Base-by-base conservation (phyloP, 108 stramenopile genomes). In the Pseudonitzschia multiseries region DNA sequence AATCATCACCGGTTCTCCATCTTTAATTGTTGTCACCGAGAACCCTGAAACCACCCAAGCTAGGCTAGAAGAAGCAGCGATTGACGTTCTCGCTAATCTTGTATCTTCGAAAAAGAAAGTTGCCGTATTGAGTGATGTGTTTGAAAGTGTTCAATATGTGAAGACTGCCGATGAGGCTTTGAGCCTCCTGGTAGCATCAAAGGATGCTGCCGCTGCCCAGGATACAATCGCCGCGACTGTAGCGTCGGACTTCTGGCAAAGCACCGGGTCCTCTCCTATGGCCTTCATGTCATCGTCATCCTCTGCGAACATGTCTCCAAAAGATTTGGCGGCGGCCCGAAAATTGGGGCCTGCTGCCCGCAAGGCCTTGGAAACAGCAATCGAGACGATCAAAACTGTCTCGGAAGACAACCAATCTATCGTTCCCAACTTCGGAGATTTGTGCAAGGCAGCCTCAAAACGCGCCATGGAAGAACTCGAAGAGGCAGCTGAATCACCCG, bases 341-440 rank as follows among this genome's bases (percentile, higher is more conserved):
- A 46, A 80, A 28, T 65, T 90, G 40, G 84, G 81, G 64, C 84
- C 88, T 21, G 63, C 77, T 9, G 81, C 84, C 33, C 79, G 69
- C 29, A 77, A 77, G 67, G 86, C 77, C 5, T 36, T 86, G 32
- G 82, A 80, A 14, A 72, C 74, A 8, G 86, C 81, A 29, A 53
- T 81, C 44, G 60, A 68, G 31, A 69, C 56, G 13, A 65, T 77
- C 69, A 73, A 74, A 44, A 56, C 63, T 32, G 54, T 68, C 15
- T 69, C 64, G 6, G 83, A 82, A 24, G 76, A 77, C 40, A 69
- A 74, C 15, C 69, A 76, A 32, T 48, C 75, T 3, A 62, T 93
- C 13, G 87, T 94, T 0, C 54, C 87, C n/a, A 81, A 87, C 82
- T 94, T 91, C 73, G 90, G 90, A 21, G 80, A 86, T 0, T 76